A percentile compares a stretch with the other conserved stretches of the same genome.
Conservation (phyloP, 2,329 filamentous ascomycete species). For the Epicoccum sorghinum region DNA sequence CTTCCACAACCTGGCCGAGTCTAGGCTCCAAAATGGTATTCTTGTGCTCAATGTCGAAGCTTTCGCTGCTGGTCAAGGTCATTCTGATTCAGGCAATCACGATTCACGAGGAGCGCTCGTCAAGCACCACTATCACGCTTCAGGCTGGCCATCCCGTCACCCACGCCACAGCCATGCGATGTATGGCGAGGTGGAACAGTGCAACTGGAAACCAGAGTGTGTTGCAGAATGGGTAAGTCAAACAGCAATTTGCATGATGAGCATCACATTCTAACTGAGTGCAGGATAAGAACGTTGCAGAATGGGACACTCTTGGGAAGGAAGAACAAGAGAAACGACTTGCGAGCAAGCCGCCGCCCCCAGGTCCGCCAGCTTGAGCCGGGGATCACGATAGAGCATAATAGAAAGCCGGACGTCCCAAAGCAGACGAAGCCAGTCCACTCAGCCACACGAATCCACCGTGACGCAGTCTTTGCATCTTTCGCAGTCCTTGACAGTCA, state of each 20-base stretch:
- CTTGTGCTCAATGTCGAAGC: conserved; percentile 73
- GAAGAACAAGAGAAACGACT: conserved; percentile 64
- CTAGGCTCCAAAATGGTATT: conserved; percentile 67
- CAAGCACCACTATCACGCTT: conserved; percentile 77
- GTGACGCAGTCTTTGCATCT: too few relatives aligned
- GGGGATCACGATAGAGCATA: too few relatives aligned
- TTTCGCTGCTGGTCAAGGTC: conserved; percentile 74
- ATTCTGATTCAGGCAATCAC: conserved; percentile 75
- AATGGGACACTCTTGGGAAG: conserved; percentile 63
- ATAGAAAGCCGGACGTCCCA: too few relatives aligned
- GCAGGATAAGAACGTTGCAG: conserved; percentile 64
- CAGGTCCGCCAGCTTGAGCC: neutral
- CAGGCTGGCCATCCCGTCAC: conserved; percentile 71
- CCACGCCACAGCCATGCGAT: conserved; percentile 71
- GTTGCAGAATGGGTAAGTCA: conserved; percentile 62
- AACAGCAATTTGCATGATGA: neutral
- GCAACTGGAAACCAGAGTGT: conserved; percentile 72
- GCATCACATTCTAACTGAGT: conserved; percentile 5
- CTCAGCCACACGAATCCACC: too few relatives aligned
- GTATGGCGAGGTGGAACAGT: conserved; percentile 72
- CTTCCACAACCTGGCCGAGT: conserved; percentile 71
- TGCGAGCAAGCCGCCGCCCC: conserved; percentile 41
- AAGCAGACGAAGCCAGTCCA: too few relatives aligned
- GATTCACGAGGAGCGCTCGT: conserved; percentile 69
- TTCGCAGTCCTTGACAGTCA: too few relatives aligned